phyloP scores from a whole-genome alignment of 352 stramenopile species.

The Pythium biforme region DNA sequence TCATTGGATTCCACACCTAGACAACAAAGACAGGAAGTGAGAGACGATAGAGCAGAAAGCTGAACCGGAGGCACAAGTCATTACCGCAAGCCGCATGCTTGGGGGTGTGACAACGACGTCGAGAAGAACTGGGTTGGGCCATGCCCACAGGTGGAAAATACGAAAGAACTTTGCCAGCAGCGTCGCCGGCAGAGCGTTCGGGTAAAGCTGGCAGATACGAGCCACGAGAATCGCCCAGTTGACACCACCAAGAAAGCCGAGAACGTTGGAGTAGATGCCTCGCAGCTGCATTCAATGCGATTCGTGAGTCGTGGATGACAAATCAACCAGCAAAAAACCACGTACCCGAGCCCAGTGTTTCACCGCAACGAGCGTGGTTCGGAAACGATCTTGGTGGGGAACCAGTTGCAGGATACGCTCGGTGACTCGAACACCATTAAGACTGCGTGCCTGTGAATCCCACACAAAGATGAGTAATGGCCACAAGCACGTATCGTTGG shows the following conservation, averaged over 20 bases:
- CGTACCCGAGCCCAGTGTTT: constrained; percentile 89
- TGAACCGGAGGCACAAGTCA: neutral
- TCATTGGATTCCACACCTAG: constrained; percentile 87
- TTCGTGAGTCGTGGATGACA: too few relatives aligned
- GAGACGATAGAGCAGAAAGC: constrained; percentile 3
- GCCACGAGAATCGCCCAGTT: constrained; percentile 99
- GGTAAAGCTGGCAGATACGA: constrained; percentile 92
- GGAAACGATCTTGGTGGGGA: constrained; percentile 80
- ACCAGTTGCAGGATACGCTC: constrained; percentile 94
- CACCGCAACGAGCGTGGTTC: constrained; percentile 88
- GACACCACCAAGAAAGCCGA: constrained; percentile 97
- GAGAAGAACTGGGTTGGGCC: constrained; percentile 94
- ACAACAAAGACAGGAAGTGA: neutral
- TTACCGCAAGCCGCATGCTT: constrained; percentile 59
- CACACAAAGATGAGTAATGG: neutral
- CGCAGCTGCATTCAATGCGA: constrained; percentile 48
- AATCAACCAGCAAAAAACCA: neutral
- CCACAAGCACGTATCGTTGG: neutral
- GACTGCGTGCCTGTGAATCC: constrained; percentile 68
- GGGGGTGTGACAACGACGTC: constrained; percentile 48
- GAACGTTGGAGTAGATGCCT: constrained; percentile 98
- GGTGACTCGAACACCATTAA: constrained; percentile 95
- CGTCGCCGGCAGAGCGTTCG: constrained; percentile 76
- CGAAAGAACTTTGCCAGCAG: constrained; percentile 95
- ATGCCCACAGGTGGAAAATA: constrained; percentile 95